Base-by-base conservation (phyloP, 2,329 filamentous ascomycete genomes). In the Acarospora socialis region DNA sequence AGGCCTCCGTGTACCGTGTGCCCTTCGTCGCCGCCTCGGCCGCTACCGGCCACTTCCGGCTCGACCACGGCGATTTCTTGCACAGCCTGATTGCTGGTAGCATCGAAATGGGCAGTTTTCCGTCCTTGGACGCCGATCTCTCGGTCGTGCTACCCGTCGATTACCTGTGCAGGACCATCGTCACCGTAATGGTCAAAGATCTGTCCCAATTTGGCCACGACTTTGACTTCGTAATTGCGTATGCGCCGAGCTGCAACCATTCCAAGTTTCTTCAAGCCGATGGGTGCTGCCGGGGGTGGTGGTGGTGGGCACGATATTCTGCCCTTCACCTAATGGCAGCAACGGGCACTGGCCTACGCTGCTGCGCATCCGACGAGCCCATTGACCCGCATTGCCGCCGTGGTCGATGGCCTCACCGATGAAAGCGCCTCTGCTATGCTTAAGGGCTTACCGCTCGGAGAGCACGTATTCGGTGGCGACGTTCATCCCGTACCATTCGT, bases 31-130 rank as follows among this genome's bases (percentile, higher is more conserved):
- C 48, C 4, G 48, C 48, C 17, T 47, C 47, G 10, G 40, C 42
- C 2, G 25, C 28, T 4, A 45, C 39, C 13, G 47, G 48, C 16
- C 41, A 44, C 15, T 49, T 50, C 38, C 45, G 48, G 24, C 43
- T 31, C 18, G 46, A 51, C 34, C 45, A 43, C 13, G 48, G 48
- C 36, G 47, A 50, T 30, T 49, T 51, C 32, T 33, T 51, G 16
- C 41, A 50, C 36, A 50, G 45, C 33, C 36, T 50, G 9, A 42
- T 51, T 21, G 32, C 25, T 7, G 47, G 46, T 15, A 37, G 46
- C 29, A 36, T 51, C 7, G 42, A 49, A 27, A 30, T 50, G 38
- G 48, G 48, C 3, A 37, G 34, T 8, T 50, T 50, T 28, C 47
- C 47, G 2, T 39, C 35, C 7, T n/a, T 51, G 10, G 35, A 47